These are phyloP conservation scores for Eudorina sp. DNA, from an alignment of 139 green algal species.

Conservation along the genomic window DNA sequence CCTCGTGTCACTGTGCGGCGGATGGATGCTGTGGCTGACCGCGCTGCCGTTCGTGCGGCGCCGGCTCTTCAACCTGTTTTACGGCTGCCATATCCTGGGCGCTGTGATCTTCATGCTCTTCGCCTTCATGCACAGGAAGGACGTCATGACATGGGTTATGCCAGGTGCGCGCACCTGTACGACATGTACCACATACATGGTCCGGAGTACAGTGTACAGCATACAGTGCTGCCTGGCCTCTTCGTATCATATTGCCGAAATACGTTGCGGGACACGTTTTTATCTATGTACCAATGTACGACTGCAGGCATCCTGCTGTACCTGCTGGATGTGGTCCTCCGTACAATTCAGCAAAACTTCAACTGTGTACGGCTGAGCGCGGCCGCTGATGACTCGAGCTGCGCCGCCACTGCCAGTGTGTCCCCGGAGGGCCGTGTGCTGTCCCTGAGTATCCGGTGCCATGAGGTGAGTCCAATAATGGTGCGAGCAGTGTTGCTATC, in stretches of 20 bases:
- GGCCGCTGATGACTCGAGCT: background rate
- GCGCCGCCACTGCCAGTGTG: background rate
- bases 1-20: slow-evolving; percentile 8
- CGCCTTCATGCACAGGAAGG: slow-evolving; percentile 44
- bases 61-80: slow-evolving; percentile 22
- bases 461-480: slow-evolving; percentile 32
- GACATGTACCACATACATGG: no score
- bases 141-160: slow-evolving; percentile 38
- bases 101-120: slow-evolving; percentile 33
- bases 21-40: slow-evolving; percentile 33
- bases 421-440: background rate
- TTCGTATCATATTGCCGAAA: no score
- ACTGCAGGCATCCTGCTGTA: slow-evolving; percentile 38
- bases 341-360: slow-evolving; percentile 38
- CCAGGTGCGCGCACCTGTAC: slow-evolving; percentile 24
- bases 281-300: no score
- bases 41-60: slow-evolving; percentile 12
- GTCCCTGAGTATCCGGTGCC: background rate
- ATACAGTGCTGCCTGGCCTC: no score
- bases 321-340: slow-evolving; percentile 32
- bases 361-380: background rate
- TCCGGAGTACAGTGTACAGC: no score
- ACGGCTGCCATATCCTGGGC: background rate
- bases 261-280: no score
- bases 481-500: no score